These are phyloP conservation scores for Rhodomyrtus psidioides DNA, from an alignment of 441 rosid species.

Conservation along the genomic window DNA sequence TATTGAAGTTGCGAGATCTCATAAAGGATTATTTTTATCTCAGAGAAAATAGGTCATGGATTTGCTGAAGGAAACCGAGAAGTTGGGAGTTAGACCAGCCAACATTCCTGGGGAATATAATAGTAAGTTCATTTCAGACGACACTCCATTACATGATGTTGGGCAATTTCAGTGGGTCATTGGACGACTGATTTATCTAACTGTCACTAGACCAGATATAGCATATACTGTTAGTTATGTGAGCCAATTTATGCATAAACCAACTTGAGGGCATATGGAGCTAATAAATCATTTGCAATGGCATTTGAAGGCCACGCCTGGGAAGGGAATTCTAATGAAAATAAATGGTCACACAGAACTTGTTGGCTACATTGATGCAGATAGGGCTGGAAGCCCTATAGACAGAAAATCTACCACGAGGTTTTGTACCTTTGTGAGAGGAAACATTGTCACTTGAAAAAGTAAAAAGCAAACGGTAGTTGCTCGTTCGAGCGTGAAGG, in stretches of 20 bases:
- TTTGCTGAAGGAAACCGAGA: neutral
- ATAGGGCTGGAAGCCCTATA: too few relatives aligned
- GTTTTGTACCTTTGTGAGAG: too few relatives aligned
- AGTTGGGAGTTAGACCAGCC: neutral
- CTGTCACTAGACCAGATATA: neutral
- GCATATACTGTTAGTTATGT: neutral
- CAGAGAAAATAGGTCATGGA: neutral
- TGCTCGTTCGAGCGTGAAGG: too few relatives aligned
- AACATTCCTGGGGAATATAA: neutral
- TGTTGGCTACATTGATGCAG: too few relatives aligned
- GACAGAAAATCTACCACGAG: too few relatives aligned
- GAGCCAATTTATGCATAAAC: neutral
- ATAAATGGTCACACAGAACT: too few relatives aligned
- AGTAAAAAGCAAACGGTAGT: too few relatives aligned
- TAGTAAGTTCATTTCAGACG: neutral
- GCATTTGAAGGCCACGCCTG: too few relatives aligned
- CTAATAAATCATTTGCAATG: neutral
- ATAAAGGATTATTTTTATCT: neutral
- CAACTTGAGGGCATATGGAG: neutral
- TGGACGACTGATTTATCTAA: too few relatives aligned
- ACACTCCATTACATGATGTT: neutral
- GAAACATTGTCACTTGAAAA: too few relatives aligned
- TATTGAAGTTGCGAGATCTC: neutral
- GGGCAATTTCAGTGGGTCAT: neutral
- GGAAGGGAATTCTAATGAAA: too few relatives aligned